Evolutionary conservation across 352 stramenopile species (phyloP).

Genomic region (Peronosclerospora sorghi): DNA sequence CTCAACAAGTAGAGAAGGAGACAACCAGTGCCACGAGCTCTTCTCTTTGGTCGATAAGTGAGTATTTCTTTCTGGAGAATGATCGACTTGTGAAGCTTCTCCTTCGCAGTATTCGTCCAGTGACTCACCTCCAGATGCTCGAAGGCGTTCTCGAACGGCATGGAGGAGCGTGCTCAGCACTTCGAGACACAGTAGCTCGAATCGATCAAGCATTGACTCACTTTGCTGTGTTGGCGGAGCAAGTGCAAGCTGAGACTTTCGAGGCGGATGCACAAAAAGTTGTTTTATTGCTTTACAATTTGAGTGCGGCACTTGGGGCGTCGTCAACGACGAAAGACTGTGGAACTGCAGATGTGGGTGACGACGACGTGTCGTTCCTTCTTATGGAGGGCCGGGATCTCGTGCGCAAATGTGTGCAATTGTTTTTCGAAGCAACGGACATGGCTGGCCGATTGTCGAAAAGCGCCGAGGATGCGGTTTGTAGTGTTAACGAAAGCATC

Average conservation of each 20-base stretch:
- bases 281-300: conserved; percentile 17
- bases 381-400: conserved; percentile 24
- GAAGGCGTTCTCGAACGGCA: conserved; percentile 39
- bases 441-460: conserved; percentile 45
- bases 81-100: conserved; percentile 66
- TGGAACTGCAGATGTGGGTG: background rate
- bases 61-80: conserved; percentile 61
- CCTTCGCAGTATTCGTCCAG: conserved; percentile 49
- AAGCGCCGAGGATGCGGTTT: conserved; percentile 9
- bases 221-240: conserved; percentile 11
- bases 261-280: background rate
- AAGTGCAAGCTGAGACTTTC: conserved; percentile 3
- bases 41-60: background rate
- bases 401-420: conserved; percentile 32
- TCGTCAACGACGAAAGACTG: conserved; percentile 1
- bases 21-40: background rate
- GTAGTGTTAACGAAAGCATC: background rate
- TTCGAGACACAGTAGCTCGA: conserved; percentile 21
- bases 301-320: conserved; percentile 14
- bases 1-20: conserved; percentile 4
- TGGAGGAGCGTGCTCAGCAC: conserved; percentile 20
- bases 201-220: conserved; percentile 27
- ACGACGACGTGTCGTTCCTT: conserved; percentile 5
- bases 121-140: conserved; percentile 38
- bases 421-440: conserved; percentile 61